Base-by-base conservation (phyloP, 106 monocot genomes). In the Dendrobium catenatum region DNA sequence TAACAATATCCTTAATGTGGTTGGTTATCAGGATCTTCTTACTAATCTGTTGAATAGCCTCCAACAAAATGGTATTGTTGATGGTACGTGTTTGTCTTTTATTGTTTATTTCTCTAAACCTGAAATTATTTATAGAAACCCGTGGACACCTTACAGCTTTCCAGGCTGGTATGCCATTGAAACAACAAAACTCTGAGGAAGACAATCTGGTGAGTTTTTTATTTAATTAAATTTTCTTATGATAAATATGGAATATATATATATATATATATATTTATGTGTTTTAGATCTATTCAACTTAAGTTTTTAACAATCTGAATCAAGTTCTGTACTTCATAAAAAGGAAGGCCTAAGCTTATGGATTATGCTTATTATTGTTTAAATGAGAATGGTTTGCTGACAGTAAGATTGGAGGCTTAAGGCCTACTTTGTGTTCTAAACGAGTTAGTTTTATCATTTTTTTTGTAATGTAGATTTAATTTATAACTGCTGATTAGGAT, bases 1-100 rank as follows among this genome's bases (percentile, higher is more conserved):
- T 49, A 76, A 76, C 49, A 27, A 22, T 49, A 76, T 76, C 8
- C 18, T 76, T 22, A 49, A 22, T 70, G 16, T 74, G 46, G 15
- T 27, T 76, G 49, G 49, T 13, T 77, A 56, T 81, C 86, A 98
- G 97, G 94, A 89, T 81, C 89, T 95, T 33, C 91, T 98, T 64
- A 82, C 86, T 84, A 93, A 87, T 84, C 84, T 98, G 42, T 77
- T 98, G 78, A 88, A 91, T 88, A 94, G 84, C 78, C 82, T 94
- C 73, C 94, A 98, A 85, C 92, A 88, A 72, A 83, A 80, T 82
- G 97, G 92, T 6, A 47, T 77, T 72, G 75, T 68, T 82, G 91
- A 92, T 78, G 89, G 97, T 94, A 55, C 77, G 89, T 86, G 47
- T 40, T 24, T 0, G 8, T 74, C 48, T 18, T 31, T 8, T 29